Percentiles rank a stretch among this genome's conserved stretches.
phyloP scores from a whole-genome alignment of 2,329 filamentous ascomycete species.

The Penicillium griseofulvum region DNA sequence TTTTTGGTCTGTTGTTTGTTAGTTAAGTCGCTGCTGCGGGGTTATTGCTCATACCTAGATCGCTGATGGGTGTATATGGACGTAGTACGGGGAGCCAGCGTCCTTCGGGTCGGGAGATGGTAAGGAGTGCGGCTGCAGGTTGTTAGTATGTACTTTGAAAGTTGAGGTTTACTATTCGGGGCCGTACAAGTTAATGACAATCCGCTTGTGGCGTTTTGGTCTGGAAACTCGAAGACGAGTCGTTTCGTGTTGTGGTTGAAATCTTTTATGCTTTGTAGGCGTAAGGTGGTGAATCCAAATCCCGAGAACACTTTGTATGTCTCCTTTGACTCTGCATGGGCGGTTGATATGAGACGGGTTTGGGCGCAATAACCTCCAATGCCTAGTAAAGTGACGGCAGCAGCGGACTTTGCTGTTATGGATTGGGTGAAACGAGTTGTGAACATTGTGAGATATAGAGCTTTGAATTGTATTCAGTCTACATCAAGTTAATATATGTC shows the following conservation, averaged over 20 bases:
- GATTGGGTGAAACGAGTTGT: neutral
- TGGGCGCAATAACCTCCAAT: slow-evolving; percentile 3
- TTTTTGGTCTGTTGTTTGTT: slow-evolving; percentile 46
- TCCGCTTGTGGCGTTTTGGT: slow-evolving; percentile 49
- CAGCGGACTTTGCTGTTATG: neutral
- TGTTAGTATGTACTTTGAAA: neutral
- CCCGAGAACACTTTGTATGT: slow-evolving; percentile 6
- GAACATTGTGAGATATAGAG: neutral
- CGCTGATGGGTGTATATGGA: slow-evolving; percentile 65
- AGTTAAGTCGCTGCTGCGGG: neutral
- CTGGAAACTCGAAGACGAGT: slow-evolving; percentile 56
- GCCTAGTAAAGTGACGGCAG: neutral
- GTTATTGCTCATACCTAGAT: slow-evolving; percentile 42
- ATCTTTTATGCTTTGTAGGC: slow-evolving; percentile 51
- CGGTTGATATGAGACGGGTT: slow-evolving; percentile 1
- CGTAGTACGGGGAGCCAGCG: slow-evolving; percentile 59
- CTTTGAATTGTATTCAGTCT: neutral
- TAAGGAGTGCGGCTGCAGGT: slow-evolving; percentile 55
- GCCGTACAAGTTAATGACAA: slow-evolving; percentile 49
- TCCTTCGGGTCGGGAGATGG: slow-evolving; percentile 58
- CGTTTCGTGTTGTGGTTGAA: slow-evolving; percentile 61
- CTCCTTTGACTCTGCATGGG: slow-evolving; percentile 9
- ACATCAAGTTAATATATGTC: neutral
- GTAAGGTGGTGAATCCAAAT: slow-evolving; percentile 46
- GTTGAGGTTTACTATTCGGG: neutral